These are phyloP conservation scores for Eleusine indica DNA, from an alignment of 176 grass and related monocot species.

Conservation along the genomic window DNA sequence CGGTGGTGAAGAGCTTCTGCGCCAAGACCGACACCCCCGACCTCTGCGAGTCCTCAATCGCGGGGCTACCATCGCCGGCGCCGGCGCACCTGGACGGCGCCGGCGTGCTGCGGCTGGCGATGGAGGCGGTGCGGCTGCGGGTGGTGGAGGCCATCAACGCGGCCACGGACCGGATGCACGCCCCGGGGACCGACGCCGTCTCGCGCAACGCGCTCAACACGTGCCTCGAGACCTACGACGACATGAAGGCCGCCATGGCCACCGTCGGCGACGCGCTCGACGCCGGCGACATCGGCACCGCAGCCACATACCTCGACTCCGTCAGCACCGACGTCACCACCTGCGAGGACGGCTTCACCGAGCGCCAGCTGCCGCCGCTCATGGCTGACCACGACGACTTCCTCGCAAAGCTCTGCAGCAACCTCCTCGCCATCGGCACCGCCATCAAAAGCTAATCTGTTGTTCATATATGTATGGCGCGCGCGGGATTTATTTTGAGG, in stretches of 20 bases:
- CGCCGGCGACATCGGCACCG: slow-evolving; percentile 34
- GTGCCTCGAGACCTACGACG: slow-evolving; percentile 54
- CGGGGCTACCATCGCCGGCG: not conserved
- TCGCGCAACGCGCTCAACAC: not conserved
- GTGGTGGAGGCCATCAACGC: slow-evolving; percentile 8
- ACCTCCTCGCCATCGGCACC: slow-evolving; percentile 52
- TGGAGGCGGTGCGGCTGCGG: slow-evolving; percentile 47
- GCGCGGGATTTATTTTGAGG: no score
- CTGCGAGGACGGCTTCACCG: slow-evolving; percentile 58
- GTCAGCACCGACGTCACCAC: slow-evolving; percentile 42
- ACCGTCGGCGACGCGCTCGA: slow-evolving; percentile 30
- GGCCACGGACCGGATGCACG: not conserved
- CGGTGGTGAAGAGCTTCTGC: slow-evolving; percentile 41
- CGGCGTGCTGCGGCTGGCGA: slow-evolving; percentile 45
- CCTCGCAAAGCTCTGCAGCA: slow-evolving; percentile 54
- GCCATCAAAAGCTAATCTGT: not conserved
- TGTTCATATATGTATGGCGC: no score
- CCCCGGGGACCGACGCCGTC: not conserved
- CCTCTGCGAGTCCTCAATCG: slow-evolving; percentile 48
- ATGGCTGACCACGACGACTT: slow-evolving; percentile 36
- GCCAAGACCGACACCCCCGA: slow-evolving; percentile 26
- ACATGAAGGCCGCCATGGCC: slow-evolving; percentile 35
- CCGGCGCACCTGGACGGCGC: slow-evolving; percentile 1
- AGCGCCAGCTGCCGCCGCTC: slow-evolving; percentile 1
- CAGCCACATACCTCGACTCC: slow-evolving; percentile 39